Conservation (phyloP, 2,329 filamentous ascomycete genomes). For the Grosmannia huntii region DNA sequence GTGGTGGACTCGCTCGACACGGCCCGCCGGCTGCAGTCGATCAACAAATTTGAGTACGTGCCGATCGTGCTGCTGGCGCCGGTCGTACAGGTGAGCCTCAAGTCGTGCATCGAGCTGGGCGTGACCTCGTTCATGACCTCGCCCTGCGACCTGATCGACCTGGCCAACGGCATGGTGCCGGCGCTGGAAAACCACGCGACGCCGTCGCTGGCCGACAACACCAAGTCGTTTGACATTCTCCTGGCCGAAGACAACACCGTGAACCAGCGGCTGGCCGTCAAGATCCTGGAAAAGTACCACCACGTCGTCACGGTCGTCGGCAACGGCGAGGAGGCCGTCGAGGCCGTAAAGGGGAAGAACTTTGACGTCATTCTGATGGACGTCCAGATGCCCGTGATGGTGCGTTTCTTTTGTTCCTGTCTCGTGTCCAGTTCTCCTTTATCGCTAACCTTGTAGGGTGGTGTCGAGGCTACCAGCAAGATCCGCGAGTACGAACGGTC, state of each 20-base stretch:
- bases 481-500: constrained; percentile 90
- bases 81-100: constrained; percentile 79
- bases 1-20: constrained; percentile 90
- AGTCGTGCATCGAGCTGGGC: constrained; percentile 84
- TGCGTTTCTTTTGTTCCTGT: constrained; percentile 33
- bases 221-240: constrained; percentile 88
- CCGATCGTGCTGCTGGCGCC: constrained; percentile 88
- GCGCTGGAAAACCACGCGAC: constrained; percentile 88
- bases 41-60: constrained; percentile 95
- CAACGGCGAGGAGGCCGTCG: constrained; percentile 86
- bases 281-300: constrained; percentile 95
- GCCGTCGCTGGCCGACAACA: constrained; percentile 83
- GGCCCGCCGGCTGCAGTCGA: constrained; percentile 69
- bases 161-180: constrained; percentile 92
- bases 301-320: constrained; percentile 85
- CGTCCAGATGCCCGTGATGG: constrained; percentile 99
- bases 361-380: constrained; percentile 99
- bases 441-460: constrained; percentile 49
- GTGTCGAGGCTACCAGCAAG: constrained; percentile 92
- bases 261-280: constrained; percentile 90
- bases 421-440: background rate
- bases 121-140: constrained; percentile 99
- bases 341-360: constrained; percentile 80
- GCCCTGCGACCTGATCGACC: constrained; percentile 82
- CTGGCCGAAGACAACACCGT: constrained; percentile 95